Evolutionary conservation across 2,329 filamentous ascomycete species (phyloP).

Genomic region (Diplodia seriata): DNA sequence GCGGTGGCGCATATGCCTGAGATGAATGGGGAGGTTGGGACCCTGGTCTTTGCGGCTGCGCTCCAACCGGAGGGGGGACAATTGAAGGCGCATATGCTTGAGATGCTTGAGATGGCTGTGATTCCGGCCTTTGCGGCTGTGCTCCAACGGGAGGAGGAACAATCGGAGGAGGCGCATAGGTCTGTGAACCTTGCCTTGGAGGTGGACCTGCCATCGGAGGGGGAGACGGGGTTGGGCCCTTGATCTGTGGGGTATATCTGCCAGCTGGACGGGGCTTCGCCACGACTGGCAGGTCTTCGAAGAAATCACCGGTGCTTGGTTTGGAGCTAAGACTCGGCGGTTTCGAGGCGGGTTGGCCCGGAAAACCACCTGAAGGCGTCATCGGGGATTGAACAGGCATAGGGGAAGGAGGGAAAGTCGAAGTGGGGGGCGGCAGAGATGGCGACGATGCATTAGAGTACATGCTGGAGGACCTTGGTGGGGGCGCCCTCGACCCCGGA

Average conservation of each 20-base stretch:
- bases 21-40: constrained; percentile 29
- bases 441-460: constrained; percentile 41
- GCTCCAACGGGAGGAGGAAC: constrained; percentile 21
- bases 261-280: constrained; percentile 51
- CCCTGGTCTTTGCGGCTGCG: constrained; percentile 5
- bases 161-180: constrained; percentile 13
- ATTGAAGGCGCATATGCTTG: constrained; percentile 29
- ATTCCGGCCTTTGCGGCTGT: constrained; percentile 17
- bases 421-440: constrained; percentile 39
- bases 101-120: constrained; percentile 25
- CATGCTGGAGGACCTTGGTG: constrained; percentile 69
- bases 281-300: constrained; percentile 56
- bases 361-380: constrained; percentile 37
- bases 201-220: constrained; percentile 31
- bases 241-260: constrained; percentile 48
- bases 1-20: constrained; percentile 24
- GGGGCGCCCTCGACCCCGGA: constrained; percentile 55
- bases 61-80: constrained; percentile 12
- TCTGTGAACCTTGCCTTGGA: constrained; percentile 22
- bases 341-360: constrained; percentile 37
- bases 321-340: constrained; percentile 37
- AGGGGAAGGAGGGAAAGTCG: constrained; percentile 51
- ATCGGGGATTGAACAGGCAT: constrained; percentile 49
- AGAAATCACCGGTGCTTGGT: constrained; percentile 52
- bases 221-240: constrained; percentile 37